Evolutionary conservation across 2,329 filamentous ascomycete species (phyloP).

Genomic region (Fusarium agapanthi): DNA sequence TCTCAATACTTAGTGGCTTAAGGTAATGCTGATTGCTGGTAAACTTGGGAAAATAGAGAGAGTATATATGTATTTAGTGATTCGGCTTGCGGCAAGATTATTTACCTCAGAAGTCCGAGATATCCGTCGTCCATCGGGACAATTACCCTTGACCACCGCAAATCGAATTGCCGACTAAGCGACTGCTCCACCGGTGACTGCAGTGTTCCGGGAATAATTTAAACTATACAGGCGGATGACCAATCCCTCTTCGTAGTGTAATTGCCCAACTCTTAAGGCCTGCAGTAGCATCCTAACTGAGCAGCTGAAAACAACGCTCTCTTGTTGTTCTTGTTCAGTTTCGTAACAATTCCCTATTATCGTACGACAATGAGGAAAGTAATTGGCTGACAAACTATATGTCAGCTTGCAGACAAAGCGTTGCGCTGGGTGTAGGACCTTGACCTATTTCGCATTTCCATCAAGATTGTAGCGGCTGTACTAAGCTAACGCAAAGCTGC

Average conservation of each 20-base stretch:
- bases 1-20: fast-evolving
- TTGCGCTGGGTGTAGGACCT: too few species aligned
- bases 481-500: fast-evolving
- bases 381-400: too few species aligned
- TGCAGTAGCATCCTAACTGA: not conserved
- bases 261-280: not conserved
- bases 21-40: not conserved
- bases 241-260: not conserved
- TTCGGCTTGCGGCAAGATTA: not conserved
- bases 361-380: too few species aligned
- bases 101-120: not conserved
- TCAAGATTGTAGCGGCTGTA: not conserved
- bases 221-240: not conserved
- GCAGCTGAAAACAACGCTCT: fast-evolving
- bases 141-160: not conserved
- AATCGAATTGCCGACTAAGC: fast-evolving
- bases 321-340: too few species aligned
- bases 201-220: not conserved
- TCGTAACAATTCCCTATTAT: too few species aligned
- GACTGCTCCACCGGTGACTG: not conserved
- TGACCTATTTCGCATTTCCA: too few species aligned
- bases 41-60: not conserved
- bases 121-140: not conserved
- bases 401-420: not conserved
- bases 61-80: too few species aligned